These are phyloP conservation scores for Phylloporus rhodoxanthus DNA, from an alignment of 768 basidiomycete species.

Conservation along the genomic window DNA sequence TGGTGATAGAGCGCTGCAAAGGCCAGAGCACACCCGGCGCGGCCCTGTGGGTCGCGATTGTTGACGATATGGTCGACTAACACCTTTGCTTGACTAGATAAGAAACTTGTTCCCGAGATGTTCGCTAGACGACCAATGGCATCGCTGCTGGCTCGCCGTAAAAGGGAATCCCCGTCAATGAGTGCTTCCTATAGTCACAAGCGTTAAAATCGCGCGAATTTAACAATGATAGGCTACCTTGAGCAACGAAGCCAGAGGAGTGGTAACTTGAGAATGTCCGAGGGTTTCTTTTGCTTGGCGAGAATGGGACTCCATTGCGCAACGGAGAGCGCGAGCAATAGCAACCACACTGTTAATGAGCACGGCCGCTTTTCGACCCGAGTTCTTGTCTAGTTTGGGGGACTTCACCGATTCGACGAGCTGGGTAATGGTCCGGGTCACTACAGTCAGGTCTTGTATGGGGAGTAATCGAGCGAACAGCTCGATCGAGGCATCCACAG, in stretches of 20 bases:
- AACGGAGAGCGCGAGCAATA: slow-evolving; percentile 61
- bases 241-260: slow-evolving; percentile 60
- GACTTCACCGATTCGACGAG: slow-evolving; percentile 66
- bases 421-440: slow-evolving; percentile 48
- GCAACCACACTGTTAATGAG: slow-evolving; percentile 75
- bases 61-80: slow-evolving; percentile 91
- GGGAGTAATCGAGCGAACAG: slow-evolving; percentile 78
- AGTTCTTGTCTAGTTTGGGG: slow-evolving; percentile 78
- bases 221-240: slow-evolving; percentile 49
- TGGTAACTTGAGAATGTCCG: slow-evolving; percentile 57
- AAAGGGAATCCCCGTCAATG: slow-evolving; percentile 68
- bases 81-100: slow-evolving; percentile 82
- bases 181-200: slow-evolving; percentile 56
- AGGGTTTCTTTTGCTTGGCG: slow-evolving; percentile 63
- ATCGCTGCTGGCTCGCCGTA: slow-evolving; percentile 80
- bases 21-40: slow-evolving; percentile 90
- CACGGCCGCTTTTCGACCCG: slow-evolving; percentile 80
- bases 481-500: slow-evolving; percentile 85
- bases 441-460: slow-evolving; percentile 61
- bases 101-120: slow-evolving; percentile 75
- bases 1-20: slow-evolving; percentile 89
- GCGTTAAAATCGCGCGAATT: slow-evolving; percentile 9
- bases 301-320: slow-evolving; percentile 44
- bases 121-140: slow-evolving; percentile 83
- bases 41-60: slow-evolving; percentile 86